Conservation (phyloP, 352 stramenopile species). For the Phytophthora crassamura region DNA sequence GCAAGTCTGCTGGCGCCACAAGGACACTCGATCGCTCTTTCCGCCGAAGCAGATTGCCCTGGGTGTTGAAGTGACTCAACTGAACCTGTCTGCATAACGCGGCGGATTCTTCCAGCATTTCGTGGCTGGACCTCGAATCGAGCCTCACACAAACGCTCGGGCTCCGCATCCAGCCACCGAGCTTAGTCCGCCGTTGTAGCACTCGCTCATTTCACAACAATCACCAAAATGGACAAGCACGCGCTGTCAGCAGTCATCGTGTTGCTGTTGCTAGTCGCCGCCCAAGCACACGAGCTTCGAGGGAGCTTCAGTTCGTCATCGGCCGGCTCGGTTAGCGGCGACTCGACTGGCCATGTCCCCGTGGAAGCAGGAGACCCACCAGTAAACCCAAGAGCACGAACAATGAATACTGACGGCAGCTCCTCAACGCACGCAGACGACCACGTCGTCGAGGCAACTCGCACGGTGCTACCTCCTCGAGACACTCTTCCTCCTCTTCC, state of each 20-base stretch:
- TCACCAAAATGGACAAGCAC: conserved; percentile 23
- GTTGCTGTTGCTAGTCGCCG: conserved; percentile 12
- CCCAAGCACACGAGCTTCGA: conserved; percentile 8
- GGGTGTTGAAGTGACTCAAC: conserved; percentile 20
- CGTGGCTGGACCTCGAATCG: conserved; percentile 16
- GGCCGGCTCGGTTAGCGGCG: conserved; percentile 1
- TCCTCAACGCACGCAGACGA: conserved; percentile 3
- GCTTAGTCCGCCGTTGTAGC: conserved; percentile 12
- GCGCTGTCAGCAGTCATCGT: conserved; percentile 4
- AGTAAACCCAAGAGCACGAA: not conserved
- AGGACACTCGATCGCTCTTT: not conserved
- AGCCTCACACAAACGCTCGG: not conserved
- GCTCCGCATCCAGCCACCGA: not conserved
- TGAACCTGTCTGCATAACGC: conserved; percentile 23
- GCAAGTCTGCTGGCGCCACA: conserved; percentile 7
- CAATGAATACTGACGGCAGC: not conserved
- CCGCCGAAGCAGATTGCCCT: conserved; percentile 11
- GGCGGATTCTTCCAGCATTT: conserved; percentile 22
- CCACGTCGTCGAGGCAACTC: not conserved
- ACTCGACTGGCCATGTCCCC: not conserved
- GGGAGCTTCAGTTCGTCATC: conserved; percentile 11
- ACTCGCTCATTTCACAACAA: conserved; percentile 27
- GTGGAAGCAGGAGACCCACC: conserved; percentile 15
- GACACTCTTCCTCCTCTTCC: not conserved
- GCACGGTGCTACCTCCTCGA: not conserved